These are phyloP conservation scores for Helichrysum umbraculigerum DNA, from an alignment of 129 eudicot genomes.

Conservation along the genomic window DNA sequence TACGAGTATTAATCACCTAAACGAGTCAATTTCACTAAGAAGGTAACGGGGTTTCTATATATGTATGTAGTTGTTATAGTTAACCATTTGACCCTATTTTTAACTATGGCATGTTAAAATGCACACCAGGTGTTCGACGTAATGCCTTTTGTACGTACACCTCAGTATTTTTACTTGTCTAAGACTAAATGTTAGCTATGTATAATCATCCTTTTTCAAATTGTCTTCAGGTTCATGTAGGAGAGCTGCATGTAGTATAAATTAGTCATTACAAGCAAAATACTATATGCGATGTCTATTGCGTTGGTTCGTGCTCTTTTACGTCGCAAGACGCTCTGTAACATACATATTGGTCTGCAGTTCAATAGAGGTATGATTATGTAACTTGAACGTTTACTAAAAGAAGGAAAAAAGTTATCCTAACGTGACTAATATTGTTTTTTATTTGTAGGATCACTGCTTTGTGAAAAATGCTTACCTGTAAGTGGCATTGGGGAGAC, in stretches of 20 bases:
- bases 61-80: background rate
- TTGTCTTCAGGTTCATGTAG: constrained; percentile 21
- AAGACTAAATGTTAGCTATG: background rate
- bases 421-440: constrained; percentile 9
- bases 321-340: constrained; percentile 28
- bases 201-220: background rate
- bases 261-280: constrained; percentile 9
- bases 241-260: background rate
- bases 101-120: background rate
- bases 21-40: too few relatives aligned
- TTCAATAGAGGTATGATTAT: constrained; percentile 23
- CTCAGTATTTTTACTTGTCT: background rate
- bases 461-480: constrained; percentile 17
- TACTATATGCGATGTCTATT: constrained; percentile 32
- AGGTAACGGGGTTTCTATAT: background rate
- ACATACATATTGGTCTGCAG: constrained; percentile 7
- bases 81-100: background rate
- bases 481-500: constrained; percentile 11
- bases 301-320: constrained; percentile 37
- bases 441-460: constrained; percentile 36
- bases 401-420: background rate
- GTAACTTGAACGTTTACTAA: background rate
- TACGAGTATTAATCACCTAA: too few relatives aligned
- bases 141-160: background rate
- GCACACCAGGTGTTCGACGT: constrained; percentile 28